phyloP scores from a whole-genome alignment of 2,329 filamentous ascomycete genomes.

The Fusarium sp. region DNA sequence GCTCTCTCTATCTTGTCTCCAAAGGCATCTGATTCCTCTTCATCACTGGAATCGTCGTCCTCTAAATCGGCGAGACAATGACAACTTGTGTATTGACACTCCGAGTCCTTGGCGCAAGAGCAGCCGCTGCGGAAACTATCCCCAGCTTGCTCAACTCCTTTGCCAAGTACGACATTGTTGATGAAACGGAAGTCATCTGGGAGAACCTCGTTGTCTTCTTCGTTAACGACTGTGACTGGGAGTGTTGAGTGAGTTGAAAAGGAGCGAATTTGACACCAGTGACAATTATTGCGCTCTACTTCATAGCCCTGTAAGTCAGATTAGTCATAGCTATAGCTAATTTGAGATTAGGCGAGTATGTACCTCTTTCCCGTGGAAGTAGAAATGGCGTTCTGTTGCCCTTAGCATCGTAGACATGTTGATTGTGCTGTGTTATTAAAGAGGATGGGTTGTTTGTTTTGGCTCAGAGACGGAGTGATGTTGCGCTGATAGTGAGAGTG shows the following conservation, averaged over 20 bases:
- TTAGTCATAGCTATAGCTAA: background rate
- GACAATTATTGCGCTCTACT: conserved; percentile 61
- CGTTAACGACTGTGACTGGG: conserved; percentile 74
- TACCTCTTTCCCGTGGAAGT: conserved; percentile 58
- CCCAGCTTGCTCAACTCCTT: conserved; percentile 70
- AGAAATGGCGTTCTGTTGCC: conserved; percentile 62
- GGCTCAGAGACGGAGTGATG: background rate
- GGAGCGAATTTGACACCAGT: conserved; percentile 70
- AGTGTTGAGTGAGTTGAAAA: conserved; percentile 62
- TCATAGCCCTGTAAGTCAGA: conserved; percentile 47
- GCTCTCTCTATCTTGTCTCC: conserved; percentile 40
- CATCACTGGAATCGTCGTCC: conserved; percentile 61
- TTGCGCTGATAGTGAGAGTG: background rate
- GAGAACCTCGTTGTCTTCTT: conserved; percentile 65
- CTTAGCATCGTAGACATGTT: conserved; percentile 56
- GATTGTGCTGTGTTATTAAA: no score
- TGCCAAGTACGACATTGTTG: conserved; percentile 66
- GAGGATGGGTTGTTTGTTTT: background rate
- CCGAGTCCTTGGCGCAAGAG: conserved; percentile 68
- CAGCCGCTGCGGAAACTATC: conserved; percentile 77
- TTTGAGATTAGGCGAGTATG: background rate
- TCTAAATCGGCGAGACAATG: conserved; percentile 75
- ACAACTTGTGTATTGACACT: conserved; percentile 76
- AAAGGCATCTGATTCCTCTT: conserved; percentile 48
- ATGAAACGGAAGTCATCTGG: conserved; percentile 78